Conservation (phyloP, 768 basidiomycete genomes). For the Polyporus arcularius region DNA sequence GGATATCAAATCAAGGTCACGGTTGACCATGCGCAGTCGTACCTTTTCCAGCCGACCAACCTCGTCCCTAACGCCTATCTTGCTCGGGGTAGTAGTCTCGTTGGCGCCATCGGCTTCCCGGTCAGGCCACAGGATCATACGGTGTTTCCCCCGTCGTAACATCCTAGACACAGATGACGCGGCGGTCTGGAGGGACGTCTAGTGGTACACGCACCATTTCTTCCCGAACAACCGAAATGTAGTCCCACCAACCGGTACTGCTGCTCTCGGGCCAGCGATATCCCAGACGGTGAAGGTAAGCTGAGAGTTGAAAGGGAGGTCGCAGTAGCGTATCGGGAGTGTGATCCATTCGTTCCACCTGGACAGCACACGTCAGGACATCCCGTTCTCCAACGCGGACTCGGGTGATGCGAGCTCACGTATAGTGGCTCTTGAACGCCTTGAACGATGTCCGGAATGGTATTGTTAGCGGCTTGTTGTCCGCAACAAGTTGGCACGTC, state of each 20-base stretch:
- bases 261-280: conserved; percentile 78
- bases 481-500: conserved; percentile 87
- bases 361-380: neutral
- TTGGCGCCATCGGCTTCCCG: conserved; percentile 84
- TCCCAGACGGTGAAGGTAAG: conserved; percentile 97
- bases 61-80: conserved; percentile 78
- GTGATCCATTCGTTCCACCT: conserved; percentile 98
- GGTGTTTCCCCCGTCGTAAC: conserved; percentile 87
- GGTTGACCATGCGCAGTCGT: conserved; percentile 7
- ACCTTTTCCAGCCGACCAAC: conserved; percentile 96
- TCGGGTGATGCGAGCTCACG: conserved; percentile 42
- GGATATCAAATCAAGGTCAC: neutral
- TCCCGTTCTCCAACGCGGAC: neutral
- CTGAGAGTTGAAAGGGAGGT: conserved; percentile 86
- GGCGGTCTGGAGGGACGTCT: neutral
- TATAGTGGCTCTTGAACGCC: conserved; percentile 82
- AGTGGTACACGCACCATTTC: conserved; percentile 66
- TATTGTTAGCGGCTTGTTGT: conserved; percentile 91
- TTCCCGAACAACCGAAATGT: conserved; percentile 90
- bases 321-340: conserved; percentile 90
- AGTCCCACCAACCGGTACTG: conserved; percentile 86
- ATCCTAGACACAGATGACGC: conserved; percentile 58
- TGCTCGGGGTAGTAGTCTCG: conserved; percentile 86
- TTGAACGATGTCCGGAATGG: conserved; percentile 93
- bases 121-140: conserved; percentile 81